Percentiles rank a stretch among this genome's conserved stretches.
Evolutionary conservation across 306 rosid species (phyloP).

Genomic region (Psophocarpus tetragonolobus): DNA sequence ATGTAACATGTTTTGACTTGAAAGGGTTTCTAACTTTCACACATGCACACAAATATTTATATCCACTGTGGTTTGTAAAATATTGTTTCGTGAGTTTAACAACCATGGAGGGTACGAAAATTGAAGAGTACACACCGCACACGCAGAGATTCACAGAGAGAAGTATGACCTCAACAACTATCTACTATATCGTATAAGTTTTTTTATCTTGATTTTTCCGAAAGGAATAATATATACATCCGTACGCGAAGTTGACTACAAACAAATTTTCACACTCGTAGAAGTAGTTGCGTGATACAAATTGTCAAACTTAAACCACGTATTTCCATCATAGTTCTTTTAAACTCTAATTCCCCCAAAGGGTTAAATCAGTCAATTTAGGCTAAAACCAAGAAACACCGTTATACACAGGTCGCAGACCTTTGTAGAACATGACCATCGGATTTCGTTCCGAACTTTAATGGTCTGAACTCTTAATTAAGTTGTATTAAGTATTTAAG

Average conservation of each 20-base stretch:
- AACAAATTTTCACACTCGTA: not conserved
- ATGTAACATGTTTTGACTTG: conserved; percentile 21
- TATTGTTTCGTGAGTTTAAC: conserved; percentile 22
- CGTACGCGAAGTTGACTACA: conserved; percentile 27
- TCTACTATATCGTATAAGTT: not conserved
- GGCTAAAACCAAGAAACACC: conserved; percentile 31
- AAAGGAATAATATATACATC: not conserved
- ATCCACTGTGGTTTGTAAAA: not conserved
- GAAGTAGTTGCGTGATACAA: conserved; percentile 18
- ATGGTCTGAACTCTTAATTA: not conserved
- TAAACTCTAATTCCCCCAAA: not conserved
- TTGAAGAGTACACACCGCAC: not conserved
- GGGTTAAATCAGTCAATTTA: conserved; percentile 35
- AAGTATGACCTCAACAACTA: conserved; percentile 21
- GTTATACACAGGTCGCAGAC: conserved; percentile 20
- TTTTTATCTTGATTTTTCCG: not conserved
- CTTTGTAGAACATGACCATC: conserved; percentile 20
- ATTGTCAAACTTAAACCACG: conserved; percentile 15
- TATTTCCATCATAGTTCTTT: not conserved
- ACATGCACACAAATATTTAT: not conserved
- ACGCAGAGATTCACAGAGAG: not conserved
- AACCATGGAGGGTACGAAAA: not conserved
- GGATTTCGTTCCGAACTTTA: not conserved
- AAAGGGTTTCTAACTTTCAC: not conserved
- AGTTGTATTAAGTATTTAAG: not conserved